Conservation (phyloP, 805 yeast species). For the Monosporozyma aerobia region DNA sequence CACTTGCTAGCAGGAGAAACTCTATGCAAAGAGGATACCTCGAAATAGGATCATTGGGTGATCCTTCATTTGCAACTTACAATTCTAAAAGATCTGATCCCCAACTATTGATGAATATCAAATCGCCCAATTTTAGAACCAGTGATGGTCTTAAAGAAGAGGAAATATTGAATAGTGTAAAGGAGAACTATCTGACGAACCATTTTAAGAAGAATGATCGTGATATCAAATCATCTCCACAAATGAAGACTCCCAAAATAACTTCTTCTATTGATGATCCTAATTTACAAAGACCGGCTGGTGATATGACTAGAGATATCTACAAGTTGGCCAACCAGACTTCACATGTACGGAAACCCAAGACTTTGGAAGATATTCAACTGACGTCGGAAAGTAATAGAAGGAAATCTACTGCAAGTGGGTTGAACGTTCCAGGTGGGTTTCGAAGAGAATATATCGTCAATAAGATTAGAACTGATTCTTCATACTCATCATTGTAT, state of each 20-base stretch:
- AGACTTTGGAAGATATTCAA: conserved; percentile 23
- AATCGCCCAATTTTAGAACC: conserved; percentile 27
- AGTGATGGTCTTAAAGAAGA: conserved; percentile 18
- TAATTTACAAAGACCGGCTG: conserved; percentile 23
- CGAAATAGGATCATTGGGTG: background rate
- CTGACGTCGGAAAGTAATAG: conserved; percentile 27
- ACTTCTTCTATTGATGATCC: background rate
- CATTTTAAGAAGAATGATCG: background rate
- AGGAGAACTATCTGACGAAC: conserved; percentile 23
- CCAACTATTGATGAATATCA: conserved; percentile 21
- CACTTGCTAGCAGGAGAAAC: conserved; percentile 4
- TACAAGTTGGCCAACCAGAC: conserved; percentile 16
- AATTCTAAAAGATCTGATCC: conserved; percentile 5
- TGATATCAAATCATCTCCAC: background rate
- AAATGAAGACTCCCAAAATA: conserved; percentile 3
- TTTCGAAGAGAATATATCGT: conserved; percentile 63
- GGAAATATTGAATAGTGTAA: conserved; percentile 26
- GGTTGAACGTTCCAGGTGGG: conserved; percentile 72
- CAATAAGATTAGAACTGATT: conserved; percentile 25
- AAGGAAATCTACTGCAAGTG: conserved; percentile 57
- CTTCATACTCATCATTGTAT: background rate
- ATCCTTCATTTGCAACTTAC: background rate
- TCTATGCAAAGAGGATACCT: conserved; percentile 4
- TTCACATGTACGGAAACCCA: conserved; percentile 7
- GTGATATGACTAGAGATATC: conserved; percentile 32